Conservation (phyloP, 768 basidiomycete genomes). For the Exsudoporus frostii region DNA sequence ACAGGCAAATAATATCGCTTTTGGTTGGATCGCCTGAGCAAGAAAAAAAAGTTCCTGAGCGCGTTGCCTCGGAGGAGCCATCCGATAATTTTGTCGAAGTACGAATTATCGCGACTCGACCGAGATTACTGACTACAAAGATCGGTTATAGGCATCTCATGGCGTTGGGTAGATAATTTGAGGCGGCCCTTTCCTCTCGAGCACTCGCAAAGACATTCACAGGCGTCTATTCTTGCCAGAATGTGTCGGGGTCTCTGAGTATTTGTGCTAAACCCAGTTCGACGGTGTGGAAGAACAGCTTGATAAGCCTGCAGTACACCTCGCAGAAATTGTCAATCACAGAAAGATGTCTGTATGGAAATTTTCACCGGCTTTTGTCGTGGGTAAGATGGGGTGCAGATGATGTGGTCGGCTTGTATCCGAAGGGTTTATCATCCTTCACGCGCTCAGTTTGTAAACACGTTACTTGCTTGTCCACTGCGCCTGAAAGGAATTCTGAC, state of each 20-base stretch:
- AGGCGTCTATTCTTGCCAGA: conserved; percentile 71
- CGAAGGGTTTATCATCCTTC: neutral
- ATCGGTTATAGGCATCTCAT: conserved; percentile 59
- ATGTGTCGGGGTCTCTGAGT: conserved; percentile 47
- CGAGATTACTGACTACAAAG: neutral
- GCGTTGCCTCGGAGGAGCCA: conserved; percentile 43
- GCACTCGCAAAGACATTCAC: neutral
- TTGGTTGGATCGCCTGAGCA: conserved; percentile 68
- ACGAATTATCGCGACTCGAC: neutral
- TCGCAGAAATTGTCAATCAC: conserved; percentile 66
- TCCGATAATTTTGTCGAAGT: conserved; percentile 9
- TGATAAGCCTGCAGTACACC: conserved; percentile 49
- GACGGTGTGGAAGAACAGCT: conserved; percentile 51
- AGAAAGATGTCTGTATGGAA: conserved; percentile 53
- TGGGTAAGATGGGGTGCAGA: conserved; percentile 66
- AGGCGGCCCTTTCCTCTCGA: neutral
- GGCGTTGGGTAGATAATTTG: too few relatives aligned
- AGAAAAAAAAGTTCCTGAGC: conserved; percentile 56
- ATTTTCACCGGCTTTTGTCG: conserved; percentile 48
- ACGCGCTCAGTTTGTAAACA: conserved; percentile 17
- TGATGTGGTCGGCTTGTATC: conserved; percentile 50
- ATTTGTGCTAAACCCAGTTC: conserved; percentile 28
- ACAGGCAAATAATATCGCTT: conserved; percentile 45
- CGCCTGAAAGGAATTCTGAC: neutral
- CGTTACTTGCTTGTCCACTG: conserved; percentile 58